Base-by-base conservation (phyloP, 2,329 filamentous ascomycete genomes). In the Venturia aucupariae region DNA sequence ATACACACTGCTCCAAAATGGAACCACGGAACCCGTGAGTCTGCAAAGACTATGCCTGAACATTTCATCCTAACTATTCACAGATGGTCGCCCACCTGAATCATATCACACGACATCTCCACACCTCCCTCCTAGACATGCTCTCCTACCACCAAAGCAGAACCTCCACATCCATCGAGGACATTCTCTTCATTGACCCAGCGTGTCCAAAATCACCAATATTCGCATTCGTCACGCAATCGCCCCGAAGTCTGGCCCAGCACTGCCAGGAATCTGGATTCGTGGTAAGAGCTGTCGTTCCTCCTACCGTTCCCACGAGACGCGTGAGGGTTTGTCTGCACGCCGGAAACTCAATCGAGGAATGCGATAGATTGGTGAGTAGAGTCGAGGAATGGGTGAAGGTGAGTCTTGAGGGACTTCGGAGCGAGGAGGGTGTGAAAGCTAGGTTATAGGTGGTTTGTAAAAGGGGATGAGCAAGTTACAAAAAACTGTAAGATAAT, bases 301-400 rank as follows among this genome's bases (percentile, higher is more conserved):
- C 86, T 1, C 88, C 88, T 0, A 90, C 87, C 0, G 86, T 90
- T 1, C 85, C 86, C 0, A 82, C 77, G 5, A 85, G 89, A 71
- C 77, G 88, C 13, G 82, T 90, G 0, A 76, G 88, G 10, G 77
- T 90, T 0, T 90, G 87, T 72, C 71, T 90, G 2, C 88, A 90
- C 73, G 84, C 86, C 0, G 84, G 82, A 0, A 90, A 90, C 67
- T 86, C 83, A 0, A 66, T 75, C 7, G 74, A 77, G 4, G 79
- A 90, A 65, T 77, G 89, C 0, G 78, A 86, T 5, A 78, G 76
- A 0, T 71, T 90, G 27, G 76, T 82, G 0, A 71, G 67, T 8
- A 76, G 74, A 0, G 79, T 87, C 10, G 74, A 76, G 59, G 67
- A 70, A 1, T 87, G 85, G 85, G 71, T 79, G 17, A 57, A 57